phyloP scores from a whole-genome alignment of 345 rosid species.

The Populus nigra region DNA sequence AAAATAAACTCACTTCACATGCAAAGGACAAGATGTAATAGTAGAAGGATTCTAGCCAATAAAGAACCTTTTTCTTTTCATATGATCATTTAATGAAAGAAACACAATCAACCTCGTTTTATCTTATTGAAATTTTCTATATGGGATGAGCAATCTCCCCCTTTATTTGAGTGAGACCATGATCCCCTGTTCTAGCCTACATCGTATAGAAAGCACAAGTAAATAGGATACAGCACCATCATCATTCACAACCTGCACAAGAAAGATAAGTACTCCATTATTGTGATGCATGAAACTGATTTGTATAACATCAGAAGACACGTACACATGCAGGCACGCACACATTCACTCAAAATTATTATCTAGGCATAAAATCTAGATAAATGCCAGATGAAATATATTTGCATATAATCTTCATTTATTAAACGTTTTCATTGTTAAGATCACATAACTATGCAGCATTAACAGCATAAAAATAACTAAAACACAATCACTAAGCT shows the following conservation, averaged over 20 bases:
- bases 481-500: not conserved
- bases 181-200: not conserved
- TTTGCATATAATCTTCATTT: not conserved
- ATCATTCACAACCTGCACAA: slow-evolving; percentile 73
- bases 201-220: not conserved
- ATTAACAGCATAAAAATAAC: not conserved
- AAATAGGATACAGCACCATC: slow-evolving; percentile 93
- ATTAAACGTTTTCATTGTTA: too few species aligned
- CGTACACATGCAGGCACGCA: not conserved
- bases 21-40: not conserved
- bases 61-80: not conserved
- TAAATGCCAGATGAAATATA: not conserved
- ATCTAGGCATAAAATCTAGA: too few species aligned
- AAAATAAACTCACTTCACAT: not conserved
- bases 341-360: too few species aligned
- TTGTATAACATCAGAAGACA: not conserved
- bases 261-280: slow-evolving; percentile 1
- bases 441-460: not conserved
- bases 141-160: too few species aligned
- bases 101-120: not conserved
- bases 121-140: not conserved
- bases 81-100: not conserved
- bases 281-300: not conserved
- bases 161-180: too few species aligned
- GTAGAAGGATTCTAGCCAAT: not conserved